Evolutionary conservation across 495 filamentous ascomycete species (phyloP).

Genomic region (Aspergillus nidulans): DNA sequence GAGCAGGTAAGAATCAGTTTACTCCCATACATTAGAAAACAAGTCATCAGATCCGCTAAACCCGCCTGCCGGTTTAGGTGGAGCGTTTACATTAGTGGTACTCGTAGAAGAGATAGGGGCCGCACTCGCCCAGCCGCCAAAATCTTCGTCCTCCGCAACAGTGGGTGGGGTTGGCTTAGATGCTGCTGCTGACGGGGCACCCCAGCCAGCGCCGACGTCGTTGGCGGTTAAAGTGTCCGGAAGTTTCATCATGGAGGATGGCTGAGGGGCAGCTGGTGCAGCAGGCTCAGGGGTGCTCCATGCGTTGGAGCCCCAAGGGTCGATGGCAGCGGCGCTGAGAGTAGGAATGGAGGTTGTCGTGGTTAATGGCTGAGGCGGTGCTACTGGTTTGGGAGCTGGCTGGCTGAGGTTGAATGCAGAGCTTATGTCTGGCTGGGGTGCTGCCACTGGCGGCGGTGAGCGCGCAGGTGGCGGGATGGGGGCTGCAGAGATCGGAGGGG

Average conservation of each 20-base stretch:
- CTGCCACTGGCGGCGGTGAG: conserved; percentile 28
- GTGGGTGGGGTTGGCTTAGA: conserved; percentile 50
- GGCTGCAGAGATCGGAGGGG: conserved; percentile 44
- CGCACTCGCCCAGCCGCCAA: conserved; percentile 86
- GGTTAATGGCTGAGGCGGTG: conserved; percentile 33
- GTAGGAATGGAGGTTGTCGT: conserved; percentile 30
- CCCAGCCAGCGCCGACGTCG: conserved; percentile 55
- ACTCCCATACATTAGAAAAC: conserved; percentile 94
- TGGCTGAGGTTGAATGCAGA: conserved; percentile 81
- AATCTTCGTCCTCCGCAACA: conserved; percentile 82
- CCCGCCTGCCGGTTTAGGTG: conserved; percentile 51
- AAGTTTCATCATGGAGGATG: conserved; percentile 43
- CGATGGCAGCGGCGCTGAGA: conserved; percentile 34
- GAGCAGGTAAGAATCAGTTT: conserved; percentile 8
- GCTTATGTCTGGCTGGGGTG: conserved; percentile 42
- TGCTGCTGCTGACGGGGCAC: conserved; percentile 27
- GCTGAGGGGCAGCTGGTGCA: conserved; percentile 17
- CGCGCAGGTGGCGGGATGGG: conserved; percentile 29
- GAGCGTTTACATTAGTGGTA: conserved; percentile 26
- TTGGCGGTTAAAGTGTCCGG: conserved; percentile 43
- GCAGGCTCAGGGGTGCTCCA: conserved; percentile 48
- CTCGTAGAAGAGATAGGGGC: conserved; percentile 44
- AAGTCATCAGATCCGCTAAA: conserved; percentile 75
- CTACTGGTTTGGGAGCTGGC: conserved; percentile 42
- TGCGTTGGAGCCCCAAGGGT: conserved; percentile 49